A percentile compares a stretch with the other conserved stretches of the same genome.
phyloP scores from a whole-genome alignment of 2,329 filamentous ascomycete genomes.

The Bertia moriformis region DNA sequence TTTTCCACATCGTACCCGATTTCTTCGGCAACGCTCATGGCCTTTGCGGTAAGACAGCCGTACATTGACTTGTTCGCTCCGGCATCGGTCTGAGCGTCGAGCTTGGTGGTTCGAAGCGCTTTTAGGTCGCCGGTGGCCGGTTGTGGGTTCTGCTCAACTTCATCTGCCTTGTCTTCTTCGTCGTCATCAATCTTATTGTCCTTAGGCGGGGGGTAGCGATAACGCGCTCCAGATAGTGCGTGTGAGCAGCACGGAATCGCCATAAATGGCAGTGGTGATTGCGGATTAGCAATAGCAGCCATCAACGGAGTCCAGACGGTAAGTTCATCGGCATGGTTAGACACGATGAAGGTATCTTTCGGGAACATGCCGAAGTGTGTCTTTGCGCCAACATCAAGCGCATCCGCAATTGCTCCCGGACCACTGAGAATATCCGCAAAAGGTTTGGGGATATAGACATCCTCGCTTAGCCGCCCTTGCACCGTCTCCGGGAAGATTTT shows the following conservation, averaged over 20 bases:
- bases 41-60: slow-evolving; percentile 69
- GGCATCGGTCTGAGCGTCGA: slow-evolving; percentile 13
- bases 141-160: slow-evolving; percentile 8
- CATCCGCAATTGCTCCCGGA: slow-evolving; percentile 4
- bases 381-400: slow-evolving; percentile 8
- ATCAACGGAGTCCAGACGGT: slow-evolving; percentile 92
- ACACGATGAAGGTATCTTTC: slow-evolving; percentile 73
- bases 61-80: slow-evolving; percentile 51
- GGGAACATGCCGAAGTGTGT: slow-evolving; percentile 54
- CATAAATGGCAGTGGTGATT: slow-evolving; percentile 65
- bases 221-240: slow-evolving; percentile 60
- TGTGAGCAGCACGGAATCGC: slow-evolving; percentile 94
- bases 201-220: slow-evolving; percentile 48
- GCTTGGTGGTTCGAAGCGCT: slow-evolving; percentile 17
- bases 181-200: slow-evolving; percentile 16
- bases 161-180: slow-evolving; percentile 7
- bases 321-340: slow-evolving; percentile 91
- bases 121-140: slow-evolving; percentile 21
- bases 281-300: slow-evolving; percentile 34
- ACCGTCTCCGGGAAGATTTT: slow-evolving; percentile 35
- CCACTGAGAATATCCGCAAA: slow-evolving; percentile 5
- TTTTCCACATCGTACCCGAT: slow-evolving; percentile 66
- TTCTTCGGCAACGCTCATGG: slow-evolving; percentile 51
- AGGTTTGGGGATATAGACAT: slow-evolving; percentile 2
- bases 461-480: slow-evolving; percentile 7